phyloP scores from a whole-genome alignment of 306 rosid species.

The Lithocarpus polystachyus region DNA sequence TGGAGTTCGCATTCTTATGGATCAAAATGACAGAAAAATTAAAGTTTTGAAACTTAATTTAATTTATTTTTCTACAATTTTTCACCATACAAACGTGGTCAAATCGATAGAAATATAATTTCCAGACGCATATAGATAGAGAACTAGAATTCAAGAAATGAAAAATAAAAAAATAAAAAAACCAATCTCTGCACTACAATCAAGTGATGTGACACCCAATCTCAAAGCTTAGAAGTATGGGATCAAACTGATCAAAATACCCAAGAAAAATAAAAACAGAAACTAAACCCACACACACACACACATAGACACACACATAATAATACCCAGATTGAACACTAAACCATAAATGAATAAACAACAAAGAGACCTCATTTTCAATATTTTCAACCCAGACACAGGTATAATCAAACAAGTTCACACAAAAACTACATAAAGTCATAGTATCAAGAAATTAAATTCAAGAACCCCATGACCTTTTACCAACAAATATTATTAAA shows the following conservation, averaged over 20 bases:
- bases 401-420: not conserved
- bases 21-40: not conserved
- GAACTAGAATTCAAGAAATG: not conserved
- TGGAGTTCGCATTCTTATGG: not conserved
- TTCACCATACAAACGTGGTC: not conserved
- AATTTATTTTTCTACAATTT: not conserved
- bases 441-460: not conserved
- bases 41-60: not conserved
- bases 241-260: not conserved
- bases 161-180: not conserved
- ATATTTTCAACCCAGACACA: not conserved
- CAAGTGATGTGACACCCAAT: not conserved
- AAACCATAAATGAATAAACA: not conserved
- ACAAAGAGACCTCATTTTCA: not conserved
- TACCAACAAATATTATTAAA: not conserved
- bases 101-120: not conserved
- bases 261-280: not conserved
- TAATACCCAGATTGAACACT: not conserved
- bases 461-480: slow-evolving; percentile 1
- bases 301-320: not conserved
- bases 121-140: not conserved
- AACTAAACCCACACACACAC: not conserved
- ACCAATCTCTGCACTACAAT: not conserved
- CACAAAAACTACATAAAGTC: not conserved
- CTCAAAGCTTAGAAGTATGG: not conserved